Base-by-base conservation (phyloP, 257 asterid species). In the Marsdenia floribunda region DNA sequence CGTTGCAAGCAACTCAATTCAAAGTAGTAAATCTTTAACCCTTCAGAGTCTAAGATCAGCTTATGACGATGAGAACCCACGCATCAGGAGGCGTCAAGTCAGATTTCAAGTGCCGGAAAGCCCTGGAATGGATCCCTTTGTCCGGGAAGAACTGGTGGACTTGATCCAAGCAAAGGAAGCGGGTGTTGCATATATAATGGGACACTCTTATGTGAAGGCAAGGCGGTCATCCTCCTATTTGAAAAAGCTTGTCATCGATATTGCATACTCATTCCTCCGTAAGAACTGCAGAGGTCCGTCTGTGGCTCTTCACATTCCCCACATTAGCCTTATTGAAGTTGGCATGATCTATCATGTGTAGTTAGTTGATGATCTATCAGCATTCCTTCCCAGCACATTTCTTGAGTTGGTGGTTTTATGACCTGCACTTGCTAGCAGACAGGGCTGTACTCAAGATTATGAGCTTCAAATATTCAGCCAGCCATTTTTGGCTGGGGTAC, bases 251-350 rank as follows among this genome's bases (percentile, higher is more conserved):
- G 94, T 90, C n/a, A 89, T 91, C 46, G 96, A 93, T 85, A 88
- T 93, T 21, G 96, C 92, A 3, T 94, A 94, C 73, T 91, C 96
- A 57, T 94, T 94, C 82, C 97, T 92, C 38, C 85, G 97, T 11
- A 94, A 92, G 88, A 94, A 92, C 63, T 94, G 96, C 84, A 79
- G 97, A 85, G 98, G 99, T 33, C 99, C 99, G 24, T 76, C 92
- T 1, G 99, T 94, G 81, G 95, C 92, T 5, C 97, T 94, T 54
- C 87, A 92, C 84, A 92, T 94, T 77, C 97, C 97, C 33, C 99
- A 92, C 82, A 90, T 92, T 57, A 92, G 97, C 90, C 92, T 92
- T 63, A 92, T 90, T 57, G 99, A 94, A 83, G 97, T 94, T 68
- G 97, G 97, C 70, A 92, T 92, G 99, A 92, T 94, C 73, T 92